phyloP scores from a whole-genome alignment of 257 asterid genomes.

The Solanum phureja region DNA sequence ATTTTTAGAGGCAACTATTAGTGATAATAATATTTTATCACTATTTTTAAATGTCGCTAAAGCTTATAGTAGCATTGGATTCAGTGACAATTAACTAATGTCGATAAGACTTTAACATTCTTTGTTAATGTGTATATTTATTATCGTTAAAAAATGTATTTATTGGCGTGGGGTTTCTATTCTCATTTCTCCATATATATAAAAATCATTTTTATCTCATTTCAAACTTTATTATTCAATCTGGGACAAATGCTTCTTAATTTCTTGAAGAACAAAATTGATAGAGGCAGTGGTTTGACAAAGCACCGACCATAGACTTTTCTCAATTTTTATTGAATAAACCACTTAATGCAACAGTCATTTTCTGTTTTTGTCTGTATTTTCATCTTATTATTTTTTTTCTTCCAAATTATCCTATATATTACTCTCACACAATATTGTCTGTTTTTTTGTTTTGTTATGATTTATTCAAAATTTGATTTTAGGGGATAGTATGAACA shows the following conservation, averaged over 20 bases:
- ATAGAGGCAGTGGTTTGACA: neutral
- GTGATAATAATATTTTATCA: no score
- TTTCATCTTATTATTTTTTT: neutral
- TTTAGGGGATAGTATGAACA: neutral
- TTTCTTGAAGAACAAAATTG: neutral
- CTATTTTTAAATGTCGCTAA: no score
- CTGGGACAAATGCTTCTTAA: neutral
- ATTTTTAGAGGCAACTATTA: no score
- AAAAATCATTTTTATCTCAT: no score
- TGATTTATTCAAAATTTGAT: neutral
- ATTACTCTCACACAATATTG: neutral
- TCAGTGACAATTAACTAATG: no score
- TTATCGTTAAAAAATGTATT: no score
- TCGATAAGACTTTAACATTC: no score
- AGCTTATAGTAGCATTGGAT: no score
- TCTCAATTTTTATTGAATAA: neutral
- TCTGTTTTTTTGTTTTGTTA: neutral
- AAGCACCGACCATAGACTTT: neutral
- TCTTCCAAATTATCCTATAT: neutral
- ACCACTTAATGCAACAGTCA: neutral
- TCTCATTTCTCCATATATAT: no score
- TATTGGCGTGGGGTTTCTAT: no score
- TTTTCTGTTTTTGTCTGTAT: neutral
- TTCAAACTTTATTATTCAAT: no score
- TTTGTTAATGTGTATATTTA: no score